Base-by-base conservation (phyloP, 768 basidiomycete species). In the Sporobolomyces pararoseus region DNA sequence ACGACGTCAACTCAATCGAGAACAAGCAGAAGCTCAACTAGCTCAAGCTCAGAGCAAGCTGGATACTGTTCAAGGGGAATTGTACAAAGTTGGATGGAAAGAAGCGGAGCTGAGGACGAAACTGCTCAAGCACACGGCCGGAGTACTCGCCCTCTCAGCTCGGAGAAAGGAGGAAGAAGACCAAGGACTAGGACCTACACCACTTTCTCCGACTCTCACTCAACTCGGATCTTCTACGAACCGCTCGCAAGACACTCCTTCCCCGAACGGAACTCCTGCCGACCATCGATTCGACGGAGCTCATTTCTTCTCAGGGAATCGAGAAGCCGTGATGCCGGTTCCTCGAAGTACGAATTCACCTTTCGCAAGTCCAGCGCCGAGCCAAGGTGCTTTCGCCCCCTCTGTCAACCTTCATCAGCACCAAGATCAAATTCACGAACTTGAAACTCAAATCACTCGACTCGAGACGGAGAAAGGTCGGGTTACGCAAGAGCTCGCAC, bases 291-390 rank as follows among this genome's bases (percentile, higher is more conserved):
- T 93, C 77, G 89, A 90, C 63, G 89, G 89, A 17, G 86, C 88
- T 0, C 90, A 91, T 80, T 82, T 92, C 62, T 91, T 91, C 72
- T 89, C 91, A 0, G 90, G 91, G 0, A 88, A 91, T 73, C 85
- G 84, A 5, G 84, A 86, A 51, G 84, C 89, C 7, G 80, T 88
- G 23, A 81, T 88, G 0, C 89, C 88, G 0, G 16, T 34, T 31
- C 3, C 59, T 1, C 60, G 63, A 7, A 3, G 17, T 7, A 2
- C 10, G 29, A 42, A 23, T 19, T 59, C 63, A 4, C 52, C 58
- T 1, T 66, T 54, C 50, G 21, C 68, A 37, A 64, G 79, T 83
- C 19, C 73, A 75, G 27, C 85, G 86, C 65, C 79, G 86, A 12
- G 66, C 80, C 19, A 44, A 58, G 65, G 25, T 29, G 34, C 55